Evolutionary conservation across 73 alveolate genomes (phyloP).

Genomic region (Paramecium tetraurelia): DNA sequence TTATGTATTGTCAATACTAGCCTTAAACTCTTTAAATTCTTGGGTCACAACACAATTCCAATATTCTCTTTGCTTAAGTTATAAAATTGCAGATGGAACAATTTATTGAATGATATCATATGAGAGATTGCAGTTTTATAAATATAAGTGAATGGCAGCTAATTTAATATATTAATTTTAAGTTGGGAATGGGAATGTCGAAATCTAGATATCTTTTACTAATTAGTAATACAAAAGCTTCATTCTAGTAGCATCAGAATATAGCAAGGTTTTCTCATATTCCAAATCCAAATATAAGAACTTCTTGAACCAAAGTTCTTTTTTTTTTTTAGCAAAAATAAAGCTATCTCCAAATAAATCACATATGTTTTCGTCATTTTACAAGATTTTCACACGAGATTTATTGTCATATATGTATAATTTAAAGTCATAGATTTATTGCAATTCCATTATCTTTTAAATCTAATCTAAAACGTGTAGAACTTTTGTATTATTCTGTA

Average conservation of each 20-base stretch:
- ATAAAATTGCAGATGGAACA: background rate
- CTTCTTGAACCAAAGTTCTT: constrained; percentile 3
- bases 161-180: background rate
- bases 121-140: background rate
- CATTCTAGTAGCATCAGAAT: background rate
- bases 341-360: background rate
- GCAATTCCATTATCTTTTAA: background rate
- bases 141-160: background rate
- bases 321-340: background rate
- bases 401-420: constrained; percentile 5
- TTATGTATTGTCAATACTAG: background rate
- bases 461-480: background rate
- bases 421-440: background rate
- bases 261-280: background rate
- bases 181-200: background rate
- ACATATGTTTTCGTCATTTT: constrained; percentile 1
- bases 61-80: background rate
- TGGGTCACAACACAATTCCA: background rate
- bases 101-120: background rate
- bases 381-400: background rate
- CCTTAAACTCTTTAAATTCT: background rate
- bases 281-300: background rate
- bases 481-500: background rate
- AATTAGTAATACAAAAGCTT: background rate
- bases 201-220: background rate